Evolutionary conservation across 2,329 filamentous ascomycete species (phyloP), one percentile per base, ranked within the genome.

Genomic region (Fusarium newnesense): DNA sequence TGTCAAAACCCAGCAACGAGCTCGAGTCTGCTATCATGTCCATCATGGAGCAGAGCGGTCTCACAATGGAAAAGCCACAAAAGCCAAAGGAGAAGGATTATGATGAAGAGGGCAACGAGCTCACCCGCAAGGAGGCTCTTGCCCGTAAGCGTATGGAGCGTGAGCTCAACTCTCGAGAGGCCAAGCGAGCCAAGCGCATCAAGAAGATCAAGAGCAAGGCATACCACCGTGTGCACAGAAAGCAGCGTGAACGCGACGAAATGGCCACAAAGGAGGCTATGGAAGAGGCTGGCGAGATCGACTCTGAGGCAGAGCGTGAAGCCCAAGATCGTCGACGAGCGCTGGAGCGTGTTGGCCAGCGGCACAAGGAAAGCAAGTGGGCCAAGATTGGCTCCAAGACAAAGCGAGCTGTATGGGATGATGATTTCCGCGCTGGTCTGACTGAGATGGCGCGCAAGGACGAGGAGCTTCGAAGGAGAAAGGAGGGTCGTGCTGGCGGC

Each of bases 171-270:
- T 97, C 97, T 77, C 89, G 95, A 16, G 96, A 98, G 83, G 93
- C 97, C 78, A 92, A 95, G 47, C 92, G 95, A 64, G 90, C 95
- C 12, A 97, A 95, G 83, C 92, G 96, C 30, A 94, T 99, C 83
- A 97, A 98, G 85, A 98, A 98, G 86, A 99, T 99, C 85, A 99
- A 99, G 87, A 97, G 94, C 80, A 99, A 98, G 82, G 90, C 95
- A 1, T 99, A 97, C 80, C 93, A 96, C 62, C 92, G 95, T 49
- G 92, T 98, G 19, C 96, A 98, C 82, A 91, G 96, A 42, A 97
- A 93, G 80, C 93, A 91, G 81, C 77, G 85, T 75, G 82, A 87
- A 74, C 85, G 88, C 62, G 81, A 90, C 69, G 81, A 91, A 80
- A 84, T 86, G 79, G 88, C 87, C 21, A 81, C 84, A 21, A 83